Base-by-base conservation (phyloP, 371 early-diverging fungal species). In the Mortierella polycephala region DNA sequence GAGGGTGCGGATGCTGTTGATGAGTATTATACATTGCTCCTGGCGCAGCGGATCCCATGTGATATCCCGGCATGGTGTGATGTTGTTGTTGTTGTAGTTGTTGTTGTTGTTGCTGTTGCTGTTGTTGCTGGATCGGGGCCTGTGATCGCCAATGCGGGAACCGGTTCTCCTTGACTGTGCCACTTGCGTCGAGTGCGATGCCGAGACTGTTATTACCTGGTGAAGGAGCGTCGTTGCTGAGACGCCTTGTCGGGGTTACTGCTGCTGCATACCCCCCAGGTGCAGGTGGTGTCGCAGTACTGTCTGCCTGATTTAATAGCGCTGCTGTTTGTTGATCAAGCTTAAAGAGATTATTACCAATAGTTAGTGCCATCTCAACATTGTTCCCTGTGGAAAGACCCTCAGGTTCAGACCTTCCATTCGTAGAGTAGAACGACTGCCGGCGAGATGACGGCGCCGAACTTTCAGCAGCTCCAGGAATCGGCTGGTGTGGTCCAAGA, bases 301-400 rank as follows among this genome's bases (percentile, higher is more conserved):
- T 62, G 40, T 72, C 65, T 5, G 18, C 30, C 51, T 63, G 62
- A 39, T 62, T 57, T 10, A 64, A 42, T 40, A 62, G 18, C 2
- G 71, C 57, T 12, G 69, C 60, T 12, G 74, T 75, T 5, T 82
- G 67, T 7, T 81, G 71, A 30, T 85, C 86, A 1, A 89, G 71
- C 20, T 87, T 81, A 64, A 89, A 89, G 52, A 86, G 69, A 49
- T 88, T 89, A 44, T 69, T 80, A 1, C 89, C 89, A 40, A 89
- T 74, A 8, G 85, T 68, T 58, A 89, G 77, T 3, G 88, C 84
- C 16, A 89, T 83, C 20, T 88, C 82, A 5, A 87, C 86, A 9
- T 83, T 67, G 0, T 82, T 57, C 13, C 45, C 53, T 6, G 50
- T 10, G 10, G 58, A 8, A 20, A 14, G 13, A 13, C 20, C 49